Evolutionary conservation across 2,329 filamentous ascomycete species (phyloP).

Genomic region (Penicillium thymicola): DNA sequence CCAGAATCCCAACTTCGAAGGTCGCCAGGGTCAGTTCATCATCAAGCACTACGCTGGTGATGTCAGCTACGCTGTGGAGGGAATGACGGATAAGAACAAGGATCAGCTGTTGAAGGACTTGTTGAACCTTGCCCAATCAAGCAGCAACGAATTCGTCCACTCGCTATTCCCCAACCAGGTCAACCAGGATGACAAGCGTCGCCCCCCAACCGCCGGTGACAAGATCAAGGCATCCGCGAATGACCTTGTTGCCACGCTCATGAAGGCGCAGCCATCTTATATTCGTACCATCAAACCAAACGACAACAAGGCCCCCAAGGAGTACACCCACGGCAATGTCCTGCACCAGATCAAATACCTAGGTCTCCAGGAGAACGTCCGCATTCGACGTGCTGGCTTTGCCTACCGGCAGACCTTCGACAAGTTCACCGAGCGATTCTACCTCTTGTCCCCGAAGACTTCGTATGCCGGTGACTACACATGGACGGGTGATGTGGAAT

Average conservation of each 20-base stretch:
- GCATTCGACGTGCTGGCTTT: constrained; percentile 92
- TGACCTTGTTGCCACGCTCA: constrained; percentile 87
- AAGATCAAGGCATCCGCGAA: constrained; percentile 95
- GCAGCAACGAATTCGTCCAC: constrained; percentile 81
- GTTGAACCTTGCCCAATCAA: constrained; percentile 78
- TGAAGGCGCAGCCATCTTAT: constrained; percentile 96
- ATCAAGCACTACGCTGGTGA: constrained; percentile 99
- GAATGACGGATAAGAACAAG: constrained; percentile 99
- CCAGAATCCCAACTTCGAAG: constrained; percentile 82
- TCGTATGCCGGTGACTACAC: constrained; percentile 97
- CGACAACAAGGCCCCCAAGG: constrained; percentile 92
- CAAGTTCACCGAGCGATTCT: constrained; percentile 97
- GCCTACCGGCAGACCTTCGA: constrained; percentile 96
- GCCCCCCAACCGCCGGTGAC: constrained; percentile 91
- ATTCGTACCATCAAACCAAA: constrained; percentile 99
- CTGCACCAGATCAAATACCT: constrained; percentile 99
- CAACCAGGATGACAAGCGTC: constrained; percentile 90
- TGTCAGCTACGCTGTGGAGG: constrained; percentile 88
- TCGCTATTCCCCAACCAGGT: constrained; percentile 87
- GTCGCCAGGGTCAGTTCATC: constrained; percentile 92
- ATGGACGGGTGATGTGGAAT: constrained; percentile 84
- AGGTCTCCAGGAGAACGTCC: constrained; percentile 97
- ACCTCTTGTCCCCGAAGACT: constrained; percentile 87
- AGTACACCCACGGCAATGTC: constrained; percentile 90
- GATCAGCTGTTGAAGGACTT: constrained; percentile 94